phyloP scores from a whole-genome alignment of 768 basidiomycete species.

The Cyclocybe aegerita region DNA sequence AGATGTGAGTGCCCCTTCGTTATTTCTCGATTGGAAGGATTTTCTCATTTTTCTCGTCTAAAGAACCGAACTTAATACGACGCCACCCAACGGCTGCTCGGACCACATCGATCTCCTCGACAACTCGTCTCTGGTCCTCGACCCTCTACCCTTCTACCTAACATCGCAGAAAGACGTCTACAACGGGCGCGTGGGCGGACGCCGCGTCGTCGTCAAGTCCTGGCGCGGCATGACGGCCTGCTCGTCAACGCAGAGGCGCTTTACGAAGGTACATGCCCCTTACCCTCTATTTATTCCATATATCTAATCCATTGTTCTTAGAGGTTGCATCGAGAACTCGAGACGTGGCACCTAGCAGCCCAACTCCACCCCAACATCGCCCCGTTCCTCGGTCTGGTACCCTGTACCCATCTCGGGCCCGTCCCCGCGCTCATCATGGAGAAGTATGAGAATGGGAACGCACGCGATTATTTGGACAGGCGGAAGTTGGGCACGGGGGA shows the following conservation, averaged over 20 bases:
- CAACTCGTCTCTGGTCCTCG: no score
- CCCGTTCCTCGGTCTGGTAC: not conserved
- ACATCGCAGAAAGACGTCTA: not conserved
- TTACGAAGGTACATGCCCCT: not conserved
- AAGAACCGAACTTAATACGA: no score
- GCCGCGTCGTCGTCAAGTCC: not conserved
- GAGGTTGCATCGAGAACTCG: not conserved
- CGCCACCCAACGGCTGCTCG: no score
- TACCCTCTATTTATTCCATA: not conserved
- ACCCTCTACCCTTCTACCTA: no score
- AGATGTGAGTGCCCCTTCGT: no score
- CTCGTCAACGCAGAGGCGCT: not conserved
- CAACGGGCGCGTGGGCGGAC: not conserved
- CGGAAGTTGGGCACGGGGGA: not conserved
- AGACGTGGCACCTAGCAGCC: not conserved
- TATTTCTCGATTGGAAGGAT: no score
- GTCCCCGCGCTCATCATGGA: not conserved
- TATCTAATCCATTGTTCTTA: not conserved
- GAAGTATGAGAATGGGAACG: not conserved
- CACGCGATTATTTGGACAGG: not conserved
- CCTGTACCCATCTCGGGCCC: not conserved
- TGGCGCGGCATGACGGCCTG: not conserved
- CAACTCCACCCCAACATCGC: constrained; percentile 1
- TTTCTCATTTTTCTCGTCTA: no score
- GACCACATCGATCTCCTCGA: no score